Conservation (phyloP, 495 filamentous ascomycete genomes). For the Tuber umbilicatum region DNA sequence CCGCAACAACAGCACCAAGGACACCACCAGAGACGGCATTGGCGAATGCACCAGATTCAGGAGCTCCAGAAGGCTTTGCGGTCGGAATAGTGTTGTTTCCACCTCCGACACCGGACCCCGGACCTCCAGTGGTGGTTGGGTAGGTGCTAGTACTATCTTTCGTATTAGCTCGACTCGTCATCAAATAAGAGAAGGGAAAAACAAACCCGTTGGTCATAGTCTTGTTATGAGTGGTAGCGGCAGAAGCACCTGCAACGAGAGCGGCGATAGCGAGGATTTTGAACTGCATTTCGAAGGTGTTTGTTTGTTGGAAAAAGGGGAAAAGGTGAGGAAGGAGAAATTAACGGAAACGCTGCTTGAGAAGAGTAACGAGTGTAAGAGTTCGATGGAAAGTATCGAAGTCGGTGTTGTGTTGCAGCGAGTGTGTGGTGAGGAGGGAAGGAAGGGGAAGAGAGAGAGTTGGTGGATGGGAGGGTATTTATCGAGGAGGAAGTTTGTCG, state of each 20-base stretch:
- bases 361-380: constrained; percentile 25
- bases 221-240: constrained; percentile 14
- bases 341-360: not conserved
- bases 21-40: constrained; percentile 41
- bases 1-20: constrained; percentile 39
- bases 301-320: constrained; percentile 9
- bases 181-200: not conserved
- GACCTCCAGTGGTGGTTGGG: constrained; percentile 8
- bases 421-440: constrained; percentile 22
- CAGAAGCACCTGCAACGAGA: constrained; percentile 40
- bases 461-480: constrained; percentile 11
- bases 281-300: constrained; percentile 41
- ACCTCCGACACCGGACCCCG: not conserved
- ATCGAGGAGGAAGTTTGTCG: not conserved
- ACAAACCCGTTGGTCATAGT: constrained; percentile 25
- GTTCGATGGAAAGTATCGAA: constrained; percentile 10
- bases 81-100: constrained; percentile 10
- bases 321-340: constrained; percentile 13
- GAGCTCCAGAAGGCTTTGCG: constrained; percentile 5
- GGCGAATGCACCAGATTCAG: constrained; percentile 24
- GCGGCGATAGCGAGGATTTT: constrained; percentile 37
- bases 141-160: constrained; percentile 19
- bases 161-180: constrained; percentile 11
- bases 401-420: constrained; percentile 15
- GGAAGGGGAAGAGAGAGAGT: constrained; percentile 8